Base-by-base conservation (phyloP, 176 grass and related monocot species). In the Oryza meyeriana region DNA sequence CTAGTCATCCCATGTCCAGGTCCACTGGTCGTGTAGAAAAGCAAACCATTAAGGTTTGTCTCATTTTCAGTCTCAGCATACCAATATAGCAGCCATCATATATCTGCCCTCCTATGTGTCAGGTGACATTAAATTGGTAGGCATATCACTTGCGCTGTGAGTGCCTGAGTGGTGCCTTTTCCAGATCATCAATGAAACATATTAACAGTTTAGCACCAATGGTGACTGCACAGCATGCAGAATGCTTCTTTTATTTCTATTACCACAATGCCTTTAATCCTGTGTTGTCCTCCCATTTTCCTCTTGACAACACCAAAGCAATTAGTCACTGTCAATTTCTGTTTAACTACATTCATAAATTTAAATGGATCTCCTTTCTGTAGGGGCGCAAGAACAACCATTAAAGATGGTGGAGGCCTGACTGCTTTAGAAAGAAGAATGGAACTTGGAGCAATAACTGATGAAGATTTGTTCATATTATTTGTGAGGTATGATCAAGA, bases 341-440 rank as follows among this genome's bases (percentile, higher is more conserved):
- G 16, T 61, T 74, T 34, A 25, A 28, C 10, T 66, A 75, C 26
- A 55, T 61, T n/a, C 42, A 77, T 35, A 20, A 1, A 72, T 61
- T 85, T 80, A 65, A 79, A 32, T 44, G 63, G 8, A 38, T 25
- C 16, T 78, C 31, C 48, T 79, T 68, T 79, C n/a, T 47, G 59
- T 73, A 94, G 95, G 88, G 90, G 95, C 87, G 90, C 90, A 45
- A 89, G 85, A 81, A 92, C 88, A 75, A 87, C 95, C 78, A 91
- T 91, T 63, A 94, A 88, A 86, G 95, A 98, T 88, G 92, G 86
- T 9, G 92, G 92, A 28, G 91, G 89, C 16, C 38, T 98, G 68
- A 98, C 95, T 83, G 90, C 95, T 79, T 84, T 98, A 42, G 95
- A 98, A 86, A 94, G 95, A 83, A 87, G 92, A 89, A 98, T 98